These are phyloP conservation scores for Iris macrosiphon DNA, from an alignment of 106 monocot species.

Conservation along the genomic window DNA sequence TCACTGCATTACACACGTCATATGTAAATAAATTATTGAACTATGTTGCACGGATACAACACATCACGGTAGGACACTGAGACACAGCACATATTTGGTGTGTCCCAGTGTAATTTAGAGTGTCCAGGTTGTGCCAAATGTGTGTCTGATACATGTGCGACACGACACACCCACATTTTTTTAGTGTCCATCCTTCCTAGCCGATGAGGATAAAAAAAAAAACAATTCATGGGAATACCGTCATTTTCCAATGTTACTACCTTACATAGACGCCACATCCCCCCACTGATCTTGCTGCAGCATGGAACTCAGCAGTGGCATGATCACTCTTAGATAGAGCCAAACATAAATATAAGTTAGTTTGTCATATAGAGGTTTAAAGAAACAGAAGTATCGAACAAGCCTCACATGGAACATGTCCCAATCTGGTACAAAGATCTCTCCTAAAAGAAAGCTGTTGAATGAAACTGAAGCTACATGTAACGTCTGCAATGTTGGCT, in stretches of 20 bases:
- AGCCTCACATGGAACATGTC: slow-evolving; percentile 32
- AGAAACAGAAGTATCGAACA: neutral
- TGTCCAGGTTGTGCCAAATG: too few species aligned
- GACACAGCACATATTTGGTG: too few species aligned
- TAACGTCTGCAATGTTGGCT: slow-evolving; percentile 22
- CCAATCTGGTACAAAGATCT: slow-evolving; percentile 28
- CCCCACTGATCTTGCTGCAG: slow-evolving; percentile 34
- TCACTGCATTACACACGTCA: slow-evolving; percentile 15
- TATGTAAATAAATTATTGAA: too few species aligned
- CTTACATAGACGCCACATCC: slow-evolving; percentile 41
- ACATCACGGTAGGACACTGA: too few species aligned
- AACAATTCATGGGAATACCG: too few species aligned
- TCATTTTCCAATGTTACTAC: too few species aligned
- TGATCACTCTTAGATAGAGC: slow-evolving; percentile 13
- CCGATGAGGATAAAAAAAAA: neutral
- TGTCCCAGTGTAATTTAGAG: too few species aligned
- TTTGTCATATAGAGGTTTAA: neutral
- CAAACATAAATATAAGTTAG: neutral
- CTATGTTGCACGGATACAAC: too few species aligned
- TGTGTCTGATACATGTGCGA: too few species aligned
- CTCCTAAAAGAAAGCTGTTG: slow-evolving; percentile 30
- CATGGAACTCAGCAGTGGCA: slow-evolving; percentile 27
- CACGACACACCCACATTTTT: too few species aligned
- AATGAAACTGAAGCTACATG: slow-evolving; percentile 36
- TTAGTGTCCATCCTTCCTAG: too few species aligned